These are phyloP conservation scores for Fremontodendron californicum DNA, from an alignment of 345 rosid species.

Conservation along the genomic window DNA sequence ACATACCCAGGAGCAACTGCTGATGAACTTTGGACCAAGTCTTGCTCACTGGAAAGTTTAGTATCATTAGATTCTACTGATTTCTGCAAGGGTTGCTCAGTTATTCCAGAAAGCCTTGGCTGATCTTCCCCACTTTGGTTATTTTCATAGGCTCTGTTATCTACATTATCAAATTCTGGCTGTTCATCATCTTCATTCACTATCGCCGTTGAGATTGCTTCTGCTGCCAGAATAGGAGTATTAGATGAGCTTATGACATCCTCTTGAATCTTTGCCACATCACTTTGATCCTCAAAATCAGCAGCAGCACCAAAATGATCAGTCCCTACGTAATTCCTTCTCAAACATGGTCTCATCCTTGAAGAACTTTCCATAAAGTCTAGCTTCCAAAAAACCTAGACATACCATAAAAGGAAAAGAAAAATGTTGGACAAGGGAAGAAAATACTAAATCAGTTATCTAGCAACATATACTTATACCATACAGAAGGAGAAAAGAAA, in stretches of 20 bases:
- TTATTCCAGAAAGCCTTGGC: constrained; percentile 39
- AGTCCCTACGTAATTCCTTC: constrained; percentile 73
- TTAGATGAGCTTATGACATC: constrained; percentile 50
- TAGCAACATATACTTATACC: neutral
- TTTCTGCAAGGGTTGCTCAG: constrained; percentile 46
- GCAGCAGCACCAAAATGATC: constrained; percentile 97
- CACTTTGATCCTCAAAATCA: constrained; percentile 62
- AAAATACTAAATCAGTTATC: constrained; percentile 2
- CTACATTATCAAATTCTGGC: constrained; percentile 53
- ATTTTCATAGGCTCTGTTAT: constrained; percentile 37
- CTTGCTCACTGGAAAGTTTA: constrained; percentile 47
- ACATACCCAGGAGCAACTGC: constrained; percentile 76
- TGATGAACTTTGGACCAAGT: constrained; percentile 46
- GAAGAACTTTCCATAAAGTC: constrained; percentile 94
- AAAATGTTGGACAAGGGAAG: neutral
- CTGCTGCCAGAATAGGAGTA: constrained; percentile 75
- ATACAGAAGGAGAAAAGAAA: constrained; percentile 2
- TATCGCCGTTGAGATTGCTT: constrained; percentile 73
- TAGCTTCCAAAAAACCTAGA: constrained; percentile 93
- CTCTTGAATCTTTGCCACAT: constrained; percentile 36
- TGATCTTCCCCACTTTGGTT: constrained; percentile 45
- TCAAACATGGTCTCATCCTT: constrained; percentile 88
- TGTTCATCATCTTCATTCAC: constrained; percentile 83
- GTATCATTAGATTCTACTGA: constrained; percentile 45
- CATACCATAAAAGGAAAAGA: constrained; percentile 13